phyloP scores from a whole-genome alignment of 1,139 yeast genomes.

The Taiozyma sp. region DNA sequence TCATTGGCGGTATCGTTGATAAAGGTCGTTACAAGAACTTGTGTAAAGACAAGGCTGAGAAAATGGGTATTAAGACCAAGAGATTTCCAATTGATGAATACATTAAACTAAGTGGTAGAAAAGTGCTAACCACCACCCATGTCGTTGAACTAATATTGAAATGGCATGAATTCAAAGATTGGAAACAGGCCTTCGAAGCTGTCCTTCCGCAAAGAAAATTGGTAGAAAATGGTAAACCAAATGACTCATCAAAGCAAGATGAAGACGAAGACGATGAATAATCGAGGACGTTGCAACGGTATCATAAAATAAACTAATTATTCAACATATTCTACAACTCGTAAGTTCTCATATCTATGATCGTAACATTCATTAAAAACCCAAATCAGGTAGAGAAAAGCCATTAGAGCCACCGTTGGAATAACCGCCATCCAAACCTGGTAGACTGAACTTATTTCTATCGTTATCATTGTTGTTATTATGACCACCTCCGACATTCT shows the following conservation, averaged over 20 bases:
- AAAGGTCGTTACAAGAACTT: slow-evolving; percentile 84
- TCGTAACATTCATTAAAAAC: slow-evolving; percentile 6
- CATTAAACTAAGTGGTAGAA: slow-evolving; percentile 77
- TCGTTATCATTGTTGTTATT: background rate
- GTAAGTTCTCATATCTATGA: background rate
- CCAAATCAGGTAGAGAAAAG: slow-evolving; percentile 15
- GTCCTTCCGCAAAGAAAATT: slow-evolving; percentile 82
- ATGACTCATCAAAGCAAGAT: background rate
- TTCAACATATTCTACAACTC: background rate
- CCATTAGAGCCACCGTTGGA: background rate
- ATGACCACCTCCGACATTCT: slow-evolving; percentile 19
- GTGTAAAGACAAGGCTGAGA: slow-evolving; percentile 77
- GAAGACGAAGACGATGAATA: background rate
- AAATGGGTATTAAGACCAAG: slow-evolving; percentile 65
- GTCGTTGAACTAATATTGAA: slow-evolving; percentile 81
- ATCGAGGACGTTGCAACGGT: background rate
- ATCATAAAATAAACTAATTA: background rate
- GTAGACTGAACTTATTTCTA: slow-evolving; percentile 9
- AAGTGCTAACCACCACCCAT: slow-evolving; percentile 89
- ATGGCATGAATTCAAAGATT: slow-evolving; percentile 73
- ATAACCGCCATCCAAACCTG: slow-evolving; percentile 16
- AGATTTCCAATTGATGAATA: slow-evolving; percentile 85
- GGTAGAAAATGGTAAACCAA: background rate
- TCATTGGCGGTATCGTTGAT: slow-evolving; percentile 95
- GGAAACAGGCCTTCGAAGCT: slow-evolving; percentile 82